Conservation (phyloP, 2,329 filamentous ascomycete genomes). For the Coccinonectria pachysandricola region DNA sequence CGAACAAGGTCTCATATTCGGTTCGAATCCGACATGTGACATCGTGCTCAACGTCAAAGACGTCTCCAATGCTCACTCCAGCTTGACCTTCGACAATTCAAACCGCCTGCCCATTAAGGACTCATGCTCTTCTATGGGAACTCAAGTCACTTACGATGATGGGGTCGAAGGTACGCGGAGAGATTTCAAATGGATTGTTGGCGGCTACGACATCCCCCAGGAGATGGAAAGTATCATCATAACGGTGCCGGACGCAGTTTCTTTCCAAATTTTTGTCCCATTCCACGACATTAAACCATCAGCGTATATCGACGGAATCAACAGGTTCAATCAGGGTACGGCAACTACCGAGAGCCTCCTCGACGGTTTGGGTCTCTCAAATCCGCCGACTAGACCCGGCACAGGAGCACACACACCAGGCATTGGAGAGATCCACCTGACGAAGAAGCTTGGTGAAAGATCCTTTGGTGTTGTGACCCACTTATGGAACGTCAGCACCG, state of each 20-base stretch:
- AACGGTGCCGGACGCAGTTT: neutral
- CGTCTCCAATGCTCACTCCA: constrained; percentile 8
- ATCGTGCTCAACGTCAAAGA: constrained; percentile 3
- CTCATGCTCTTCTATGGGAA: constrained; percentile 10
- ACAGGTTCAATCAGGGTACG: constrained; percentile 9
- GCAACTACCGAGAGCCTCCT: constrained; percentile 6
- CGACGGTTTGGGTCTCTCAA: constrained; percentile 4
- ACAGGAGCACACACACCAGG: constrained; percentile 6
- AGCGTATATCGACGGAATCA: constrained; percentile 11
- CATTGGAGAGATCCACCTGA: constrained; percentile 6
- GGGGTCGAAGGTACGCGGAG: constrained; percentile 6
- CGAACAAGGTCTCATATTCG: constrained; percentile 8
- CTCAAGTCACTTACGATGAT: constrained; percentile 14
- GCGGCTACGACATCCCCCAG: constrained; percentile 5
- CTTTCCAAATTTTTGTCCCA: constrained; percentile 6
- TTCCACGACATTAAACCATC: constrained; percentile 4
- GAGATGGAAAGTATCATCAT: constrained; percentile 5
- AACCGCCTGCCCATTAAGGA: constrained; percentile 12
- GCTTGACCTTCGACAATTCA: constrained; percentile 12
- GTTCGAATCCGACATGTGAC: constrained; percentile 7
- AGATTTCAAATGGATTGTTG: constrained; percentile 15
- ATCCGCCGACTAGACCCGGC: too few species aligned
- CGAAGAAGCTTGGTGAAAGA: constrained; percentile 8
- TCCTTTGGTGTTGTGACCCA: constrained; percentile 10
- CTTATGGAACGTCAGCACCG: constrained; percentile 16